These are phyloP conservation scores for Crucihimalaya himalaica DNA, from an alignment of 345 rosid genomes.

Conservation along the genomic window DNA sequence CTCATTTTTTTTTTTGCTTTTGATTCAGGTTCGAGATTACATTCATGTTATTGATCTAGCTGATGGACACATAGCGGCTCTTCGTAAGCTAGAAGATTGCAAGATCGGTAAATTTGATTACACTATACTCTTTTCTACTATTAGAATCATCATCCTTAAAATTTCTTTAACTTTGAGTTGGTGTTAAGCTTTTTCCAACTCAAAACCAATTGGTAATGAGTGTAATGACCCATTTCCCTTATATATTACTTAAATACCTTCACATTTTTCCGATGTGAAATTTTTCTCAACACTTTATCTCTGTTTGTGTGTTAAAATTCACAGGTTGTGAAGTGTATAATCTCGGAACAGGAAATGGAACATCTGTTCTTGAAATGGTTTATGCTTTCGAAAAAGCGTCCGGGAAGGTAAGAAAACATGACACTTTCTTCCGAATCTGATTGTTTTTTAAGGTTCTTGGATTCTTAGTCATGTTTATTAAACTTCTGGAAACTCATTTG, in stretches of 20 bases:
- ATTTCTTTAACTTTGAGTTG: too few species aligned
- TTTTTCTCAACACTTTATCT: too few species aligned
- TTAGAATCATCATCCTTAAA: background rate
- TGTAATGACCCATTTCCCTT: too few species aligned
- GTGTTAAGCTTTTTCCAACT: too few species aligned
- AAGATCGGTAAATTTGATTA: conserved; percentile 45
- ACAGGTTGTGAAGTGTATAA: conserved; percentile 93
- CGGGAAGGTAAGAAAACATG: conserved; percentile 60
- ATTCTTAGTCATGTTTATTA: background rate
- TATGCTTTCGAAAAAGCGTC: conserved; percentile 88
- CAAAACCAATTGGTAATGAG: too few species aligned
- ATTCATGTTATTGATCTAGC: conserved; percentile 94
- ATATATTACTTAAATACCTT: too few species aligned
- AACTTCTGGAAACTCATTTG: background rate
- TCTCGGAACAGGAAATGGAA: conserved; percentile 94
- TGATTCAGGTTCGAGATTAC: conserved; percentile 84
- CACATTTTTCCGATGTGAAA: too few species aligned
- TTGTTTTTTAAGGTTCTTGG: background rate
- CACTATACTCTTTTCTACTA: background rate
- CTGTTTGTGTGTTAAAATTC: background rate
- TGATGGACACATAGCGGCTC: conserved; percentile 92
- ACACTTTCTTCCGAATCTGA: background rate
- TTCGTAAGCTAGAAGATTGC: conserved; percentile 63
- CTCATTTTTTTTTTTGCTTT: background rate
- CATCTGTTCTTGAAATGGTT: conserved; percentile 97